Evolutionary conservation across 768 basidiomycete genomes (phyloP).

Genomic region (Termitomyces sp.): DNA sequence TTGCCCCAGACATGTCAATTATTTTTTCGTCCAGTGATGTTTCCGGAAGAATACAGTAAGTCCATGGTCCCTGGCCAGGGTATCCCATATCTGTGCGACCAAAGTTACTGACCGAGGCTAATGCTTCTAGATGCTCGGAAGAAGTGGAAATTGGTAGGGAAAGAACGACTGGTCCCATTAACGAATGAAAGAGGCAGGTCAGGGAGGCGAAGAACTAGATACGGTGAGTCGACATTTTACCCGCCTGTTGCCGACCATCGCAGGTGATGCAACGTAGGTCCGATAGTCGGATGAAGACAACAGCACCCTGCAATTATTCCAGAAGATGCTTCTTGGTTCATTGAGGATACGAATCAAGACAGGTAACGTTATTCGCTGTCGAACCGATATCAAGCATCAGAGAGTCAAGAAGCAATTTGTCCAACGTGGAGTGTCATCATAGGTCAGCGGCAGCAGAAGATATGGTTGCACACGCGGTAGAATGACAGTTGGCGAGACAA

Average conservation of each 20-base stretch:
- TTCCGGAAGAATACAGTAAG: slow-evolving; percentile 44
- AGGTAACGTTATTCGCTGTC: slow-evolving; percentile 2
- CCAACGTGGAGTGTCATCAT: background rate
- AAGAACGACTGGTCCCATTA: slow-evolving; percentile 20
- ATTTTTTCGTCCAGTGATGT: slow-evolving; percentile 34
- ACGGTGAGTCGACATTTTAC: background rate
- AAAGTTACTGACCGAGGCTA: slow-evolving; percentile 51
- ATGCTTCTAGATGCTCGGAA: slow-evolving; percentile 41
- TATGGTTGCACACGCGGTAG: background rate
- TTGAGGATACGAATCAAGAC: background rate
- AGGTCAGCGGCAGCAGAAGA: background rate
- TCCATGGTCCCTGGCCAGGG: slow-evolving; percentile 47
- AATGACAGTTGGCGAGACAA: background rate
- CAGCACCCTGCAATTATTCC: background rate
- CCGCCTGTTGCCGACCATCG: background rate
- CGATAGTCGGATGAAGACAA: background rate
- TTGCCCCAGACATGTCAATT: slow-evolving; percentile 29
- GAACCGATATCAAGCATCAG: slow-evolving; percentile 3
- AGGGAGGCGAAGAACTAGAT: background rate
- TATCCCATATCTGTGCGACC: slow-evolving; percentile 49
- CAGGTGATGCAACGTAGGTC: slow-evolving; percentile 1
- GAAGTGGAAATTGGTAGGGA: slow-evolving; percentile 40
- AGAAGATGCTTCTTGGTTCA: background rate
- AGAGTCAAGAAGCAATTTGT: slow-evolving; percentile 4
- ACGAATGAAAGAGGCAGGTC: background rate